Evolutionary conservation across 345 rosid species (phyloP), one percentile per base, ranked within the genome.

Genomic region (Lepidium didymum): DNA sequence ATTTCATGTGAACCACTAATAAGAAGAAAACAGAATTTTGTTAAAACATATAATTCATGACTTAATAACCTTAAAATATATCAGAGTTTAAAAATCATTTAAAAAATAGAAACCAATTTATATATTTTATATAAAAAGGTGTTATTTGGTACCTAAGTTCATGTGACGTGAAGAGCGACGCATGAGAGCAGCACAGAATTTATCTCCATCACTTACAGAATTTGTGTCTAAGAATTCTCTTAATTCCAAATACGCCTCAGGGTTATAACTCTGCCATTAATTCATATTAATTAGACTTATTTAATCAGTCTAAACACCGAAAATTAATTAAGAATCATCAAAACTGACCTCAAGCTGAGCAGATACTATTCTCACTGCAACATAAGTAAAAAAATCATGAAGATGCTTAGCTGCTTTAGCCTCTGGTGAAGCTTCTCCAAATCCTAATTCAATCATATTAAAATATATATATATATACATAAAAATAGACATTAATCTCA

Each of bases 381-480:
- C 51, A 38, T 83, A 81, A 52, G 81, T 89, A 80, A 89, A 89
- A 79, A 86, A 89, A 73, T 89, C 70, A 74, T 92, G 92, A 50
- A 87, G 86, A 72, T 92, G 86, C 16, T 76, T 79, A 5, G 90
- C 85, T 23, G 90, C 91, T 59, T 92, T 87, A 19, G 81, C 81
- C 72, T 92, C 98, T n/a, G 98, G 96, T 21, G 98, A 92, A 35
- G 85, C 96, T 71, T 86, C 95, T 66, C 92, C 95, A 69, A 85
- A 89, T 15, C 98, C 95, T 72, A 55, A 36, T 31, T 70, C 11
- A 54, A 31, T 43, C 23, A 21, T 10, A 16, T 19, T 49, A 12
- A 10, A 27, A 31, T 15, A 9, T 2, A 21, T 12, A 6, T 1
- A 19, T 36, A 13, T n/a, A 11, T 56, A 34, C 11, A 16, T 7